Evolutionary conservation across 2,329 filamentous ascomycete species (phyloP).

Genomic region (Emergomyces pasteurianus): DNA sequence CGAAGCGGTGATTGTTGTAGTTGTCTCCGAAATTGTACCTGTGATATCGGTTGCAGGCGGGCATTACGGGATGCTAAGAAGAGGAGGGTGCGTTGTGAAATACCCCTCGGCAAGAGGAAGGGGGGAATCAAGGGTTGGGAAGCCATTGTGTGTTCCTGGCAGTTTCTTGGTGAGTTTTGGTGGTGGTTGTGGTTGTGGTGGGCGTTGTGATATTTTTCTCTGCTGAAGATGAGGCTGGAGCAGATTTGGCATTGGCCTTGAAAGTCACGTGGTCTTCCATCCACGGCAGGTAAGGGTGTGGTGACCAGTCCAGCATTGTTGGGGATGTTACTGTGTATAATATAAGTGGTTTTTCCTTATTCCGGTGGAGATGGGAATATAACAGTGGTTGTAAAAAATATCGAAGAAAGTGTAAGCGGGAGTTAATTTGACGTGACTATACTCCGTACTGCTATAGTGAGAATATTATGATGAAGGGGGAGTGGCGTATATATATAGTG

Average conservation of each 20-base stretch:
- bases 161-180: constrained; percentile 1
- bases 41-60: background rate
- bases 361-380: background rate
- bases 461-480: too few relatives aligned
- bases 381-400: too few relatives aligned
- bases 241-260: background rate
- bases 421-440: too few relatives aligned
- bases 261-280: background rate
- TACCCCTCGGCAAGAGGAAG: constrained; percentile 54
- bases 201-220: background rate
- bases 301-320: background rate
- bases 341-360: background rate
- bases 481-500: too few relatives aligned
- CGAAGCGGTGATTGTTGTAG: too few relatives aligned
- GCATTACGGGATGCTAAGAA: constrained; percentile 4
- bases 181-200: background rate
- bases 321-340: background rate
- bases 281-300: background rate
- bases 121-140: constrained; percentile 40
- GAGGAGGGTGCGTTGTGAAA: constrained; percentile 18
- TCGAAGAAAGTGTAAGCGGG: too few relatives aligned
- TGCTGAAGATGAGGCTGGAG: background rate
- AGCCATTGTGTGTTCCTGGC: constrained; percentile 5
- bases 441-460: too few relatives aligned
- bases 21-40: constrained; percentile 7